Percentiles rank a stretch among this genome's conserved stretches.
Conservation (phyloP, 2,329 filamentous ascomycete species). For the Nemania serpens region DNA sequence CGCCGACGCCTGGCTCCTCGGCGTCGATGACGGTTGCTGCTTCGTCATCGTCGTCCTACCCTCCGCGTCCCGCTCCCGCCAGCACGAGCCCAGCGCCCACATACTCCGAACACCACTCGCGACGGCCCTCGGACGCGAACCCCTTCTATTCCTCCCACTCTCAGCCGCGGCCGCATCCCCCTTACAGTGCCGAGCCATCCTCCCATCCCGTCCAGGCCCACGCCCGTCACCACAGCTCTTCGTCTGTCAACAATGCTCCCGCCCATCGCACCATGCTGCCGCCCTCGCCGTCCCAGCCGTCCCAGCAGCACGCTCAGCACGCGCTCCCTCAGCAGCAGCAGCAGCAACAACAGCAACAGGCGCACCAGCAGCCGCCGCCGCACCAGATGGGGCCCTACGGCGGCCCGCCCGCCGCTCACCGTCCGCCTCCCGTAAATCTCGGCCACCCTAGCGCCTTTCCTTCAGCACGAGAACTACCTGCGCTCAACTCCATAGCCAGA, state of each 20-base stretch:
- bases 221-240: slow-evolving; percentile 41
- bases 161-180: slow-evolving; percentile 37
- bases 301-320: slow-evolving; percentile 40
- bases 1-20: slow-evolving; percentile 23
- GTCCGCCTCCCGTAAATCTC: slow-evolving; percentile 39
- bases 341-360: slow-evolving; percentile 29
- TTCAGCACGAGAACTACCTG: slow-evolving; percentile 40
- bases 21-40: background rate
- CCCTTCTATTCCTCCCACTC: slow-evolving; percentile 41
- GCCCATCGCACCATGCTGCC: slow-evolving; percentile 40
- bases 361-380: slow-evolving; percentile 32
- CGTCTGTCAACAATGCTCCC: slow-evolving; percentile 37
- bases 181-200: slow-evolving; percentile 38
- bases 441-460: slow-evolving; percentile 40
- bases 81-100: slow-evolving; percentile 37
- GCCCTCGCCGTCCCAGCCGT: slow-evolving; percentile 29
- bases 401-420: slow-evolving; percentile 35
- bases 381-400: slow-evolving; percentile 40
- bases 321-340: slow-evolving; percentile 27
- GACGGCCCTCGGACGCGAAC: slow-evolving; percentile 39
- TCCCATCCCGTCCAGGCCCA: slow-evolving; percentile 39
- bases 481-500: slow-evolving; percentile 48
- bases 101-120: slow-evolving; percentile 35
- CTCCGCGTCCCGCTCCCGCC: slow-evolving; percentile 34
- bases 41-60: slow-evolving; percentile 34